These are phyloP conservation scores for Monosporascus sp. DNA, from an alignment of 2,329 filamentous ascomycete genomes.

Conservation along the genomic window DNA sequence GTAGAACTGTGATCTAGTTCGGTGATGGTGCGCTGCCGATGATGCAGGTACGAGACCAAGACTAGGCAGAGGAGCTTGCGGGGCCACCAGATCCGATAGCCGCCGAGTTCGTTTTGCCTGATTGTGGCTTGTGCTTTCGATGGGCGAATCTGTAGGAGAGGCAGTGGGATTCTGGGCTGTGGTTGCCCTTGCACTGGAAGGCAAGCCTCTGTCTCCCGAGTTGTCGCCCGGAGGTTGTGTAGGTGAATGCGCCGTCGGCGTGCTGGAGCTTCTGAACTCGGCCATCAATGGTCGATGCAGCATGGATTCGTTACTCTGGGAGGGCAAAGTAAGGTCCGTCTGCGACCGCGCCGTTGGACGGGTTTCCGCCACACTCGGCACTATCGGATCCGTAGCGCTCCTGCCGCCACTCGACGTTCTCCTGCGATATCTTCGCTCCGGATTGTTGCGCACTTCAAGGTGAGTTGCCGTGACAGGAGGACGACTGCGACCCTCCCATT, in stretches of 20 bases:
- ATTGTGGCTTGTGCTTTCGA: constrained; percentile 15
- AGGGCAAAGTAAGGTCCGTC: constrained; percentile 53
- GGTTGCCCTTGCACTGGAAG: constrained; percentile 32
- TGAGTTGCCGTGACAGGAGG: constrained; percentile 44
- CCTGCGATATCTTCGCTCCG: constrained; percentile 39
- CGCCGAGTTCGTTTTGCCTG: constrained; percentile 24
- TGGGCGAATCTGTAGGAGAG: constrained; percentile 10
- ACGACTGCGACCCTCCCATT: constrained; percentile 44
- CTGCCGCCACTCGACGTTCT: constrained; percentile 51
- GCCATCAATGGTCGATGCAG: constrained; percentile 34
- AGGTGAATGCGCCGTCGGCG: constrained; percentile 23
- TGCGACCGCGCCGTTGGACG: constrained; percentile 56
- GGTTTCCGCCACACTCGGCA: constrained; percentile 35
- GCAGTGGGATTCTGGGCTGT: constrained; percentile 13
- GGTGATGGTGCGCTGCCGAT: constrained; percentile 30
- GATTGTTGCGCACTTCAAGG: constrained; percentile 44
- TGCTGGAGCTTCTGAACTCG: constrained; percentile 37
- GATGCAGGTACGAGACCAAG: constrained; percentile 25
- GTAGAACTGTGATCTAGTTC: constrained; percentile 47
- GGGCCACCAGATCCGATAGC: constrained; percentile 35
- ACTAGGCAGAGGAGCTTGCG: constrained; percentile 26
- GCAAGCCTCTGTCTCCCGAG: constrained; percentile 22
- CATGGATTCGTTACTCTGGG: constrained; percentile 33
- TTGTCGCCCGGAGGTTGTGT: constrained; percentile 15
- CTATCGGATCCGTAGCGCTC: constrained; percentile 46